Conservation (phyloP, 768 basidiomycete genomes). For the Pisolithus albus region DNA sequence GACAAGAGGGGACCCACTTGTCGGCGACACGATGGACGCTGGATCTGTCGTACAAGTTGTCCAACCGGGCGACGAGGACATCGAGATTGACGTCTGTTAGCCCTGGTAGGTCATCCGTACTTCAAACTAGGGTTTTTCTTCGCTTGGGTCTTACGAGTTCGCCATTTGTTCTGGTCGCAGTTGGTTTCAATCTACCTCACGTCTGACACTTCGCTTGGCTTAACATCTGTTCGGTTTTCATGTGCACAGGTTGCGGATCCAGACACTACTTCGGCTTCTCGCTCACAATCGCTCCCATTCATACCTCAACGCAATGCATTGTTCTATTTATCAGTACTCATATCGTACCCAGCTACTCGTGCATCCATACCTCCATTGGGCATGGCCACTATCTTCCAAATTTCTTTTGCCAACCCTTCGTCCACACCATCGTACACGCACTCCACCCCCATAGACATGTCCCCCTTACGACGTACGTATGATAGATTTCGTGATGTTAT, state of each 20-base stretch:
- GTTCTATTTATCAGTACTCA: neutral
- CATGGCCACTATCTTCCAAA: neutral
- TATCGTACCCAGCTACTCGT: neutral
- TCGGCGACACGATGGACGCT: neutral
- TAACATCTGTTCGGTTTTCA: neutral
- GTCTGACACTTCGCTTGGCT: no score
- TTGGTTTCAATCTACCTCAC: no score
- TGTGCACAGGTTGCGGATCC: neutral
- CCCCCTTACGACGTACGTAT: no score
- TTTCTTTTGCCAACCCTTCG: no score
- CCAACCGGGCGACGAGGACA: slow-evolving; percentile 20
- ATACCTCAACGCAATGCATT: neutral
- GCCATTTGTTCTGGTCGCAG: neutral
- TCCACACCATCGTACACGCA: no score
- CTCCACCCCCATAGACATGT: no score
- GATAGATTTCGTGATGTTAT: no score
- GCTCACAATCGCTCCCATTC: neutral
- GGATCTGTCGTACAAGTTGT: slow-evolving; percentile 2
- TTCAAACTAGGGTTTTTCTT: neutral
- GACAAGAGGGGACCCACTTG: no score
- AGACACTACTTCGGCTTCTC: neutral
- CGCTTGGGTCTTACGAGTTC: slow-evolving; percentile 3
- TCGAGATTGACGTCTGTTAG: slow-evolving; percentile 25
- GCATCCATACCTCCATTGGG: neutral
- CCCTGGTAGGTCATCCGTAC: neutral